Evolutionary conservation across 768 basidiomycete genomes (phyloP).

Genomic region (Boletus vermiculosoides): DNA sequence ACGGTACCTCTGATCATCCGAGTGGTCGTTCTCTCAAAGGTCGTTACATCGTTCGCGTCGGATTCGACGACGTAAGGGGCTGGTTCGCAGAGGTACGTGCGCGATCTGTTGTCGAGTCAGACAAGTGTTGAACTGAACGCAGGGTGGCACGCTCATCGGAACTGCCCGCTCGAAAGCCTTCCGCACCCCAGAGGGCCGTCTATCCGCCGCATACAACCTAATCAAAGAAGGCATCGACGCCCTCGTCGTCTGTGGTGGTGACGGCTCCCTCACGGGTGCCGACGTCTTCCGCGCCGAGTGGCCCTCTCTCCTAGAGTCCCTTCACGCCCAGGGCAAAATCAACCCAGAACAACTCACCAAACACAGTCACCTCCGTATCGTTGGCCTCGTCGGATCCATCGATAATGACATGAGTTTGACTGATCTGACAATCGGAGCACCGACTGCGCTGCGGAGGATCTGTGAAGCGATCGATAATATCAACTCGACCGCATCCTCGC

Average conservation of each 20-base stretch:
- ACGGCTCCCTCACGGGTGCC: conserved; percentile 95
- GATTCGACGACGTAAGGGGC: conserved; percentile 96
- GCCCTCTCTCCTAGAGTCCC: conserved; percentile 75
- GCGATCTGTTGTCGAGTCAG: neutral
- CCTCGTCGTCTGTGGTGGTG: conserved; percentile 95
- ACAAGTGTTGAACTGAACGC: neutral
- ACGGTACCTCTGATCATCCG: conserved; percentile 76
- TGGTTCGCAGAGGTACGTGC: conserved; percentile 85
- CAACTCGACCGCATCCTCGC: conserved; percentile 92
- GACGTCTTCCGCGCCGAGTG: conserved; percentile 93
- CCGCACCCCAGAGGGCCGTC: conserved; percentile 83
- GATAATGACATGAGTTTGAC: conserved; percentile 99
- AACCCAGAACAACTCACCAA: conserved; percentile 65
- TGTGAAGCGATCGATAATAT: conserved; percentile 99
- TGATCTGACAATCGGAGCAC: conserved; percentile 94
- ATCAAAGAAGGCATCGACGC: conserved; percentile 98
- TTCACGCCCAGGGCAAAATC: conserved; percentile 73
- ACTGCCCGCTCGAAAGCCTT: conserved; percentile 85
- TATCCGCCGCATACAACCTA: conserved; percentile 86
- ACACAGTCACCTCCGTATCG: conserved; percentile 87
- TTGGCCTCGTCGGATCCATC: conserved; percentile 98
- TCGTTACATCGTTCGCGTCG: conserved; percentile 90
- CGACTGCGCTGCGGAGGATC: conserved; percentile 93
- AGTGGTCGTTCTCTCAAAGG: conserved; percentile 78
- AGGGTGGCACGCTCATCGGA: conserved; percentile 97